Evolutionary conservation across 1,139 yeast genomes (phyloP), one percentile per base, ranked within the genome.

Genomic region (Suhomyces kunorum): DNA sequence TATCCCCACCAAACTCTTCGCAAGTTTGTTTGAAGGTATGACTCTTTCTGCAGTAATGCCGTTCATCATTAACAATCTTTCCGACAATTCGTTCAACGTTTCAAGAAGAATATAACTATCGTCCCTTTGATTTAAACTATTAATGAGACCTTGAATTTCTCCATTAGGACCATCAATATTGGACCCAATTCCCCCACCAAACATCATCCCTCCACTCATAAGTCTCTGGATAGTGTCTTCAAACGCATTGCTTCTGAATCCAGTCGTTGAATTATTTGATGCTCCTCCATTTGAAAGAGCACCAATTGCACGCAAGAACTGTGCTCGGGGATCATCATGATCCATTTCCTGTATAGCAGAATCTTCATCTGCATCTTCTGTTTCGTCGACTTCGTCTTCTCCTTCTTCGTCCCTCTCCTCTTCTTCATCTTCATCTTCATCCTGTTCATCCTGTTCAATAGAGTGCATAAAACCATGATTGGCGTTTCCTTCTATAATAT

Each of bases 61-160:
- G 46, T 81, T 81, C 79, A 81, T 79, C 89, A 85, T 82, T 36
- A 85, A 62, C 9, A 85, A 55, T 38, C 78, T 65, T 49, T 79
- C 87, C 13, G 84, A 75, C 18, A 85, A 58, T 53, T 83, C 87
- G 48, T 76, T 81, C 40, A 84, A 61, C 5, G 82, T 75, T 53
- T 83, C 90, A 38, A 76, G 55, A 4, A 77, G 57, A 18, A 75
- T 42, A 44, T 63, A 78, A 0, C 80, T 62, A 47, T 77, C 81
- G 1, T 68, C 74, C 9, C 77, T 63, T 39, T 65, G 71, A 26
- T 58, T 59, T 33, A 81, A 56, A 28, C 72, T 74, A 7, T 64
- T 59, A 1, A 78, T 55, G 18, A 79, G 59, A 1, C 64, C 64
- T 28, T 63, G 62, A 31, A 74, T 66, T 45, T 76, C 74, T 11